phyloP scores from a whole-genome alignment of 208 protist species.

The Wallacemonas collosoma region DNA sequence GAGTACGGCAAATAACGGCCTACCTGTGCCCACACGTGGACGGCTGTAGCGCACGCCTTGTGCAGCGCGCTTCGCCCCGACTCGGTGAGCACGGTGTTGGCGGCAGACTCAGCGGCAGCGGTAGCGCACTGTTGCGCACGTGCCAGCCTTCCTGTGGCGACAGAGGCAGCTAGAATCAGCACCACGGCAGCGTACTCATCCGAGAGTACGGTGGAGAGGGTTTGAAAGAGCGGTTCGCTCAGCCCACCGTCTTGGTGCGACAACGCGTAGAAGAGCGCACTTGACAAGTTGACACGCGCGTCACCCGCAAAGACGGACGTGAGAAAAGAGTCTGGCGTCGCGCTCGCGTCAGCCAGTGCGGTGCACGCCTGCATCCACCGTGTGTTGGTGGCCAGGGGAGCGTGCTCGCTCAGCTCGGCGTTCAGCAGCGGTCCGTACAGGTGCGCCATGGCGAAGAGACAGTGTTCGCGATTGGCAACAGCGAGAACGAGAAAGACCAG shows the following conservation, averaged over 20 bases:
- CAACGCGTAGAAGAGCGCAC: conserved; percentile 21
- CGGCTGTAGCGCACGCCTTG: conserved; percentile 14
- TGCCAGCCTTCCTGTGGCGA: conserved; percentile 56
- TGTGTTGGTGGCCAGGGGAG: conserved; percentile 43
- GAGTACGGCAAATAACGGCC: conserved; percentile 52
- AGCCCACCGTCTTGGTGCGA: background rate
- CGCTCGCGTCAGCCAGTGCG: background rate
- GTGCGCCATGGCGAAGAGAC: conserved; percentile 43
- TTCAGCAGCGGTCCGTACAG: conserved; percentile 51
- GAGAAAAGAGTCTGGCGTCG: background rate
- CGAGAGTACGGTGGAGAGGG: conserved; percentile 10
- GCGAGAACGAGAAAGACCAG: conserved; percentile 52
- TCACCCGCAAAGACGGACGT: conserved; percentile 4
- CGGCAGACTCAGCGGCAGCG: background rate
- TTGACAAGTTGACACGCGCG: background rate
- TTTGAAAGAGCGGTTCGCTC: conserved; percentile 7
- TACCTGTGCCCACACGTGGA: conserved; percentile 38
- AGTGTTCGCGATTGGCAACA: conserved; percentile 37
- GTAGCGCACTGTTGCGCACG: conserved; percentile 32
- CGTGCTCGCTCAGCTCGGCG: conserved; percentile 23
- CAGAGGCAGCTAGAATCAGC: conserved; percentile 41
- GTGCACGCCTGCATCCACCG: conserved; percentile 42
- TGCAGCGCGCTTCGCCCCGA: background rate
- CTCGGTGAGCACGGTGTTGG: conserved; percentile 8
- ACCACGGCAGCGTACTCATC: conserved; percentile 36